phyloP scores from a whole-genome alignment of 441 rosid species.

The Lepidium campestre region DNA sequence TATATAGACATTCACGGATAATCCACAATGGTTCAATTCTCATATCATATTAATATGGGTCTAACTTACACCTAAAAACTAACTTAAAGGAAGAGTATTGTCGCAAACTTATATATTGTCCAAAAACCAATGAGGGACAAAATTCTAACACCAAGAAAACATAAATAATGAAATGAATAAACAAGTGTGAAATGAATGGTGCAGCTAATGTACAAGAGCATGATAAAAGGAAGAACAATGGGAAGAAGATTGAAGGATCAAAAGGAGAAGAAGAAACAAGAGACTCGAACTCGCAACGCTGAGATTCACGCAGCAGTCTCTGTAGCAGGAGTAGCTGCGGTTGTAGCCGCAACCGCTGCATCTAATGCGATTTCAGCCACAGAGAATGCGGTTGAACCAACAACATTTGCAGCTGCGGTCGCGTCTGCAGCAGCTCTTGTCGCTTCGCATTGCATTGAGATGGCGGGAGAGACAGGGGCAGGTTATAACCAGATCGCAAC shows the following conservation, averaged over 20 bases:
- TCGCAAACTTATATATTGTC: too few relatives aligned
- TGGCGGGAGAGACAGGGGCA: slow-evolving; percentile 91
- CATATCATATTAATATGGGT: too few relatives aligned
- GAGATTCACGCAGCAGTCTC: slow-evolving; percentile 87
- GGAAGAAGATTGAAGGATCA: slow-evolving; percentile 92
- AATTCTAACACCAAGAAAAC: too few relatives aligned
- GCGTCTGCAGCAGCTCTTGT: slow-evolving; percentile 90
- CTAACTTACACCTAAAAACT: too few relatives aligned
- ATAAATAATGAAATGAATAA: not conserved
- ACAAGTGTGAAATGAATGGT: not conserved
- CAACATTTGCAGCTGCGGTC: slow-evolving; percentile 48
- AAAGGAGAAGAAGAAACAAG: slow-evolving; percentile 89
- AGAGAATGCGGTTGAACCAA: slow-evolving; percentile 32
- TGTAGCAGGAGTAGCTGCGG: slow-evolving; percentile 92
- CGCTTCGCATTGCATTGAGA: slow-evolving; percentile 86
- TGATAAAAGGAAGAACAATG: slow-evolving; percentile 63
- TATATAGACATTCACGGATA: too few relatives aligned
- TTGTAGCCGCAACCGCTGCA: slow-evolving; percentile 70
- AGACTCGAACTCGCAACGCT: slow-evolving; percentile 71
- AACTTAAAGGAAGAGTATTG: too few relatives aligned
- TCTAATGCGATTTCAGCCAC: slow-evolving; percentile 45
- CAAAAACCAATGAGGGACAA: too few relatives aligned
- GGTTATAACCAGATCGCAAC: slow-evolving; percentile 67
- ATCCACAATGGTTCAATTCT: too few relatives aligned
- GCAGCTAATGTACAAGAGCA: slow-evolving; percentile 70